These are phyloP conservation scores for Mucor irregularis DNA, from an alignment of 371 early-diverging fungal species.

Conservation along the genomic window DNA sequence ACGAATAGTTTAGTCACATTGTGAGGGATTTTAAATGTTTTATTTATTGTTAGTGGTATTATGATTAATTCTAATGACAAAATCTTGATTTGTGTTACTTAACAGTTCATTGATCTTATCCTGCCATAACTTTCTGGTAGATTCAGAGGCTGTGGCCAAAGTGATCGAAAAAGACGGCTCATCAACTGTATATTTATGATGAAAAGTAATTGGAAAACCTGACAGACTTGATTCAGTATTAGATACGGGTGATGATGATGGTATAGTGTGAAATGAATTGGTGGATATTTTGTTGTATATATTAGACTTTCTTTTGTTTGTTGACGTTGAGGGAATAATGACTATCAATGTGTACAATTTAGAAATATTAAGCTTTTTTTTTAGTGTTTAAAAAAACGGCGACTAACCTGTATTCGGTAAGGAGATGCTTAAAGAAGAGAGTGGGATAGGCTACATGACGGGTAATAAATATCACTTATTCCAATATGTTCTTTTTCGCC, in stretches of 20 bases:
- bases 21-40: no score
- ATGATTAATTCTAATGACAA: no score
- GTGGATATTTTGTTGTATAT: conserved; percentile 4
- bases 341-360: background rate
- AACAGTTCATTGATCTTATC: conserved; percentile 18
- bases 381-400: conserved; percentile 5
- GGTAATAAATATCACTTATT: no score
- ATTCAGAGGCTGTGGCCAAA: conserved; percentile 9
- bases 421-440: conserved; percentile 58
- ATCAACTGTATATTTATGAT: conserved; percentile 4
- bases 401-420: conserved; percentile 37
- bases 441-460: conserved; percentile 73
- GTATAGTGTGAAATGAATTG: no score
- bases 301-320: background rate
- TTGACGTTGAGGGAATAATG: background rate
- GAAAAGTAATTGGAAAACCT: conserved; percentile 61
- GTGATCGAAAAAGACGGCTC: conserved; percentile 1
- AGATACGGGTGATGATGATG: conserved; percentile 19
- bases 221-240: no score
- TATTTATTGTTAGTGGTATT: no score
- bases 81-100: no score
- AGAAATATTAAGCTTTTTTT: background rate
- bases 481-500: no score
- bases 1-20: no score
- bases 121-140: conserved; percentile 21